Conservation (phyloP, 257 asterid genomes). For the Rehmannia glutinosa region DNA sequence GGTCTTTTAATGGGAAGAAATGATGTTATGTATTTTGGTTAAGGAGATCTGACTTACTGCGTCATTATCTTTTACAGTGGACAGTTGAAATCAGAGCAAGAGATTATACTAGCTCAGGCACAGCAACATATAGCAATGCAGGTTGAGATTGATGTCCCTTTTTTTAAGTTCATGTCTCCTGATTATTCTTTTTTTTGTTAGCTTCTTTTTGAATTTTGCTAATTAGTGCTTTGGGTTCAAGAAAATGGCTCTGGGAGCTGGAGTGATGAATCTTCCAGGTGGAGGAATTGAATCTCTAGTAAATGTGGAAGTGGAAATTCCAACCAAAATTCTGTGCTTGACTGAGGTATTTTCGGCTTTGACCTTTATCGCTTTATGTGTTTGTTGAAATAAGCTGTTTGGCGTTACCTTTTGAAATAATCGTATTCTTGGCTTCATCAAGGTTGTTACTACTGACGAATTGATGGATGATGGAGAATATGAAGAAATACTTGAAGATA, state of each 20-base stretch:
- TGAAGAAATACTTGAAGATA: conserved; percentile 63
- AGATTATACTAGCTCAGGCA: conserved; percentile 50
- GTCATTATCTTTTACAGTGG: conserved; percentile 34
- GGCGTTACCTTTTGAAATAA: conserved; percentile 3
- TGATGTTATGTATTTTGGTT: neutral
- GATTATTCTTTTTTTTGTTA: neutral
- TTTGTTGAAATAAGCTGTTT: conserved; percentile 10
- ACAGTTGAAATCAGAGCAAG: conserved; percentile 56
- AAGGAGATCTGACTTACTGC: conserved; percentile 13
- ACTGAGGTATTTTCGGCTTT: conserved; percentile 40
- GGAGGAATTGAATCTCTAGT: conserved; percentile 22
- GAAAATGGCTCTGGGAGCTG: conserved; percentile 58
- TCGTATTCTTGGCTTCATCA: conserved; percentile 19
- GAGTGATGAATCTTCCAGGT: conserved; percentile 29
- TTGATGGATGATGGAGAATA: conserved; percentile 56
- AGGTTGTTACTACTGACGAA: conserved; percentile 56
- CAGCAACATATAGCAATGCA: conserved; percentile 67
- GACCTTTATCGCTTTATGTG: neutral
- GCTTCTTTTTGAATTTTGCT: conserved; percentile 8
- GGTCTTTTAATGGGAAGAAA: neutral
- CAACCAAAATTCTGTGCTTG: conserved; percentile 66
- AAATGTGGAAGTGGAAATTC: conserved; percentile 39
- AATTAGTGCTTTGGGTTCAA: conserved; percentile 24
- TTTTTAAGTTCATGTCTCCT: neutral
- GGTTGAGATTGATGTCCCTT: conserved; percentile 28